Evolutionary conservation across 176 grass and related monocot genomes (phyloP).

Genomic region (Oryza brachyantha): DNA sequence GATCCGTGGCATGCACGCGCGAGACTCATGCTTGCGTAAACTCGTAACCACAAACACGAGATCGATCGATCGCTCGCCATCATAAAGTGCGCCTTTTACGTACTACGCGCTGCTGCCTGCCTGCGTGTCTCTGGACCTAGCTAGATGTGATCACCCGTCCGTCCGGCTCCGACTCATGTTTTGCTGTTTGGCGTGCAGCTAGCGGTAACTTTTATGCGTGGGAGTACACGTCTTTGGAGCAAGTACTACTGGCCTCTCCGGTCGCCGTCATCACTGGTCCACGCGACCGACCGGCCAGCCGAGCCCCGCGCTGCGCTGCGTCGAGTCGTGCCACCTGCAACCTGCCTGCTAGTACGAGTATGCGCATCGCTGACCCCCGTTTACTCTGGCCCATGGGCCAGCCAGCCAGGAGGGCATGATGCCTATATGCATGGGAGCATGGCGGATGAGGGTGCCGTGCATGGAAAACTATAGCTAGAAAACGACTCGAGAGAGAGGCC

Average conservation of each 20-base stretch:
- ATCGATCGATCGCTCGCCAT: background rate
- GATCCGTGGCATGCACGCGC: background rate
- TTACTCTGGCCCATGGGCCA: background rate
- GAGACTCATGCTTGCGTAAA: background rate
- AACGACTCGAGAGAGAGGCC: conserved; percentile 25
- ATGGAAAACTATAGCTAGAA: background rate
- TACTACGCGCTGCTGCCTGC: background rate
- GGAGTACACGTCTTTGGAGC: background rate
- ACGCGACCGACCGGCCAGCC: background rate
- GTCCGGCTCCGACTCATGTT: too few species aligned
- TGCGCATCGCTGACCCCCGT: background rate
- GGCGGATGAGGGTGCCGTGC: background rate
- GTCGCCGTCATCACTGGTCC: background rate
- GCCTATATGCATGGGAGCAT: background rate
- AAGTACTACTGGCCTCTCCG: background rate
- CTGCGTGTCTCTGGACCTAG: background rate
- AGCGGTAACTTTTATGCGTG: background rate
- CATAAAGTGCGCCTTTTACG: background rate
- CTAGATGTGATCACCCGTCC: background rate
- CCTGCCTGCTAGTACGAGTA: background rate
- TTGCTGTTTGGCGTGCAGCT: too few species aligned
- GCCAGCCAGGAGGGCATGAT: too few species aligned
- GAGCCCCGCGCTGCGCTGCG: background rate
- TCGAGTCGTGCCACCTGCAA: background rate
- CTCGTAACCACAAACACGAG: background rate